These are phyloP conservation scores for Paracorniculantispora psalliotae DNA, from an alignment of 2,329 filamentous ascomycete genomes.

Conservation along the genomic window DNA sequence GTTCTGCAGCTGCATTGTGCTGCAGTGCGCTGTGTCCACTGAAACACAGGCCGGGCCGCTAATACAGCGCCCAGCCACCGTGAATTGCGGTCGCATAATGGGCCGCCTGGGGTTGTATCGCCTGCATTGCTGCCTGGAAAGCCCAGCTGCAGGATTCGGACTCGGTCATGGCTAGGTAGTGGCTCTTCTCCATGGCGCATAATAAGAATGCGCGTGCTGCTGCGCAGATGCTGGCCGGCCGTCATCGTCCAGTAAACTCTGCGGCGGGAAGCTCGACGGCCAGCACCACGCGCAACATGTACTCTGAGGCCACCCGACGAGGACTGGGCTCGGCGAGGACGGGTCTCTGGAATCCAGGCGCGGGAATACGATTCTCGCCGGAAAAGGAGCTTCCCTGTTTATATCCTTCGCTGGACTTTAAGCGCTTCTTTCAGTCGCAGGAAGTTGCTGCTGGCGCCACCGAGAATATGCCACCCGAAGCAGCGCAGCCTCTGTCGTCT, in stretches of 20 bases:
- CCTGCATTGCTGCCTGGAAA: slow-evolving; percentile 12
- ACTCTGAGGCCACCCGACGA: neutral
- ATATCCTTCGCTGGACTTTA: slow-evolving; percentile 21
- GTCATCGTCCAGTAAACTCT: neutral
- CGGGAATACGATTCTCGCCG: slow-evolving; percentile 28
- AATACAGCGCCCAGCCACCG: slow-evolving; percentile 6
- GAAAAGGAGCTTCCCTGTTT: slow-evolving; percentile 18
- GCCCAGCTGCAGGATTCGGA: neutral
- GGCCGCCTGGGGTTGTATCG: neutral
- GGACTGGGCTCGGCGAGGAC: neutral
- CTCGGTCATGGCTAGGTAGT: neutral
- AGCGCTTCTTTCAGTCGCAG: slow-evolving; percentile 8
- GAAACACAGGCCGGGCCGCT: neutral
- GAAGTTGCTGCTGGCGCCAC: neutral
- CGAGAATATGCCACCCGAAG: too few relatives aligned
- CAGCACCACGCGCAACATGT: neutral
- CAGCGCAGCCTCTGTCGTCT: neutral
- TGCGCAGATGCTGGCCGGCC: neutral
- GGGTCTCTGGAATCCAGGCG: slow-evolving; percentile 26
- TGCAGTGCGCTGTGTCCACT: neutral
- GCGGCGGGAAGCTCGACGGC: neutral
- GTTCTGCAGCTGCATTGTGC: neutral
- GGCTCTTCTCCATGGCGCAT: neutral
- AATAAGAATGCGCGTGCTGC: slow-evolving; percentile 7
- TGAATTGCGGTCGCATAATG: slow-evolving; percentile 8